Evolutionary conservation across 2,329 filamentous ascomycete species (phyloP), one percentile per base, ranked within the genome.

Genomic region (Coniochaeta prunicola): DNA sequence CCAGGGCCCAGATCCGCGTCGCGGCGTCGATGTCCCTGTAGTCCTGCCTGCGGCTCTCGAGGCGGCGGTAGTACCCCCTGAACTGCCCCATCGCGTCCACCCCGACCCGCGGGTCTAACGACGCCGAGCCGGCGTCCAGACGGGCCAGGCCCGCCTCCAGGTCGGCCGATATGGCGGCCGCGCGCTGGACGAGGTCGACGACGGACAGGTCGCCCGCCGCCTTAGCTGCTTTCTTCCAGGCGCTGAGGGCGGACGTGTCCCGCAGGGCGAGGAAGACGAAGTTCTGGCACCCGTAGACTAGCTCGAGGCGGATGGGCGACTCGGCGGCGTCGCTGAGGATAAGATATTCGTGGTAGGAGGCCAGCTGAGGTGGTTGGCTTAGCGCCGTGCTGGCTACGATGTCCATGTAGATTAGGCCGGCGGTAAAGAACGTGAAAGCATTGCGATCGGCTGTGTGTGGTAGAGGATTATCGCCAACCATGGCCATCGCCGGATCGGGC

Each of bases 281-380:
- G 65, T 83, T 84, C 54, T 80, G 71, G 63, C 80, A 76, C 2
- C 82, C 82, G 34, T 81, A 68, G 56, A 80, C 76, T 45, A 76
- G 73, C 57, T 80, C 76, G 59, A 83, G 72, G 54, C 69, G 71
- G 53, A 56, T 34, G 24, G 48, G 48, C 67, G 72, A 6, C 12
- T 68, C 64, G 10, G 71, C 71, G 10, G 64, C 4, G 38, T 24
- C 38, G n/a, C 8, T 24, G n/a, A 15, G 8, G 24, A 81, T 74
- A 28, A 79, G 64, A 38, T 64, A 60, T 38, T 65, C 63, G 61
- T 81, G 77, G 63, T 77, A 78, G 53, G 65, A 63, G 26, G 69
- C 66, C 34, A 83, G 69, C 1, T 72, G 71, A 0, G 80, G 79
- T 1, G 71, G 62, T 19, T 69, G 68, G 31, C 73, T 74, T 7